These are phyloP conservation scores for Solanum raphanifolium DNA, from an alignment of 257 asterid genomes.

Conservation along the genomic window DNA sequence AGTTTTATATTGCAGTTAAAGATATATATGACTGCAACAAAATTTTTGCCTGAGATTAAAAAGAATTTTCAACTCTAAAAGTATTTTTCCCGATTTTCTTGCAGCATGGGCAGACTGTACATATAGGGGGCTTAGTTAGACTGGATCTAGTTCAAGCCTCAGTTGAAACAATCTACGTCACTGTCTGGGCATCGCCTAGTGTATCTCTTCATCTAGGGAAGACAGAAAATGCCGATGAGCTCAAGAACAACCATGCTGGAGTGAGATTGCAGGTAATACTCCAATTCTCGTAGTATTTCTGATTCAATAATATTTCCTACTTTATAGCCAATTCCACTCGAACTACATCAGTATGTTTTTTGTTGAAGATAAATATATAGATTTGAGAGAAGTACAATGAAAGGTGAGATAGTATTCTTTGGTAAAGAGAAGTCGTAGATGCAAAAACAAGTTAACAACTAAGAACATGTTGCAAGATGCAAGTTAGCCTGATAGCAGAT, in stretches of 20 bases:
- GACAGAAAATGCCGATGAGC: conserved; percentile 75
- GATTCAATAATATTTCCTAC: not conserved
- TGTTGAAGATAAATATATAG: not conserved
- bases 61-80: not conserved
- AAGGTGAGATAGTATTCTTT: not conserved
- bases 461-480: not conserved
- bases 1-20: not conserved
- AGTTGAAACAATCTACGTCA: conserved; percentile 70
- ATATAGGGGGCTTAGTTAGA: conserved; percentile 71
- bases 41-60: not conserved
- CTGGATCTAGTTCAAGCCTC: conserved; percentile 72
- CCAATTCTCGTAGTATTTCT: not conserved
- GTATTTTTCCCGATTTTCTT: not conserved
- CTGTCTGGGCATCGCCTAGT: conserved; percentile 70
- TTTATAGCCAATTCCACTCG: not conserved
- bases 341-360: not conserved
- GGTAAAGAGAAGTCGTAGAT: not conserved
- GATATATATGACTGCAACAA: not conserved
- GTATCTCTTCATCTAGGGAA: conserved; percentile 84
- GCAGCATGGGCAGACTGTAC: conserved; percentile 87
- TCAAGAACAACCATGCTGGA: conserved; percentile 71
- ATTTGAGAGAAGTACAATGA: not conserved
- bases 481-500: not conserved
- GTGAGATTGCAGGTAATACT: conserved; percentile 72
- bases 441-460: not conserved